phyloP scores from a whole-genome alignment of 2,329 filamentous ascomycete genomes.

The Fusarium lateritium region DNA sequence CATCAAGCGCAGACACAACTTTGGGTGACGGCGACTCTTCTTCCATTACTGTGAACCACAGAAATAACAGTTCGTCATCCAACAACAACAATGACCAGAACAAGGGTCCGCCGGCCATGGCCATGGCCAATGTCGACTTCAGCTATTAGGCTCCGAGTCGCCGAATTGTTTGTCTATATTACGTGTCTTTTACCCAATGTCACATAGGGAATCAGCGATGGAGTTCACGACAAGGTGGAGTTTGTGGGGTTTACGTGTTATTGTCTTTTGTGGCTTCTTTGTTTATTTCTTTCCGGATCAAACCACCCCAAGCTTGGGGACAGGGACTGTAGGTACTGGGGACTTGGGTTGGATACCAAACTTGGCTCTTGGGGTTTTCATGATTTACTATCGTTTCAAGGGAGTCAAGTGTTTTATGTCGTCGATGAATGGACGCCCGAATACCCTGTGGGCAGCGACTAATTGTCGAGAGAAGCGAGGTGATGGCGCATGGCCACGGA shows the following conservation, averaged over 20 bases:
- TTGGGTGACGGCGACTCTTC: constrained; percentile 57
- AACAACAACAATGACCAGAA: constrained; percentile 61
- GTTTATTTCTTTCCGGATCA: constrained; percentile 27
- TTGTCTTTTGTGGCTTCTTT: constrained; percentile 34
- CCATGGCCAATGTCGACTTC: constrained; percentile 74
- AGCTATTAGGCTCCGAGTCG: constrained; percentile 65
- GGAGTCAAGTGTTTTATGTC: constrained; percentile 43
- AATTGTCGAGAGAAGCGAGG: constrained; percentile 43
- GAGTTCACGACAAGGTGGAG: constrained; percentile 52
- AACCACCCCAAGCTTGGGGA: constrained; percentile 38
- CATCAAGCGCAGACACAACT: constrained; percentile 60
- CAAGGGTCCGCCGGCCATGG: constrained; percentile 66
- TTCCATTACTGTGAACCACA: constrained; percentile 57
- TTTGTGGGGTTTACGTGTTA: constrained; percentile 45
- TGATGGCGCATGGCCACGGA: constrained; percentile 31
- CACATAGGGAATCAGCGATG: constrained; percentile 54
- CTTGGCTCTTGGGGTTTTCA: constrained; percentile 29
- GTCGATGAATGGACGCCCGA: constrained; percentile 48
- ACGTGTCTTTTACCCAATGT: constrained; percentile 46
- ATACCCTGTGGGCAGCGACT: constrained; percentile 50
- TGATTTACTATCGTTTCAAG: constrained; percentile 40
- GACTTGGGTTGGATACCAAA: constrained; percentile 43
- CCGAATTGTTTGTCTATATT: constrained; percentile 49
- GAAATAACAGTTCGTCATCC: constrained; percentile 51
- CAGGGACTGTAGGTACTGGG: constrained; percentile 31